Percentiles rank a stretch among this genome's conserved stretches.
Evolutionary conservation across 2,329 filamentous ascomycete species (phyloP).

Genomic region (Curvularia spicifera): DNA sequence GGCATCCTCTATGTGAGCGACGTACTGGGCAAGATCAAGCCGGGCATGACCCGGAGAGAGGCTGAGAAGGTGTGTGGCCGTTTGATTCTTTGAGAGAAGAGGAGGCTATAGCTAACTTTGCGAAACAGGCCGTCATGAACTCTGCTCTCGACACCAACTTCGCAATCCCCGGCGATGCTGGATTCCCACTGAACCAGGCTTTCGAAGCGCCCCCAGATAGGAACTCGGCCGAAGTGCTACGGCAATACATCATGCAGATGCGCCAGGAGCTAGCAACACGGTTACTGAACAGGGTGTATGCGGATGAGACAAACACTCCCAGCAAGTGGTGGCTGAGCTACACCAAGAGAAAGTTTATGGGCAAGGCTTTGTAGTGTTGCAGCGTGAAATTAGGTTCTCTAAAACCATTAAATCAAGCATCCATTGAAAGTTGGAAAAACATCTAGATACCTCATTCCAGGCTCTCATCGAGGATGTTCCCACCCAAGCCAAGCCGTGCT

Average conservation of each 20-base stretch:
- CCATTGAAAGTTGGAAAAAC: background rate
- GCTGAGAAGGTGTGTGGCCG: conserved; percentile 64
- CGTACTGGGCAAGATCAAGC: conserved; percentile 85
- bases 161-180: conserved; percentile 89
- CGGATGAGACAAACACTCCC: conserved; percentile 69
- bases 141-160: conserved; percentile 92
- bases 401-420: background rate
- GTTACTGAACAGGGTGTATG: conserved; percentile 85
- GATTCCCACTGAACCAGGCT: conserved; percentile 93
- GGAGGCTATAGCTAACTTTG: conserved; percentile 2
- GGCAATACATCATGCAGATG: conserved; percentile 90
- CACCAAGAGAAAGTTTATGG: conserved; percentile 99
- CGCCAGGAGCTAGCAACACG: conserved; percentile 87
- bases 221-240: conserved; percentile 85
- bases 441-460: background rate
- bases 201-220: conserved; percentile 88
- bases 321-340: conserved; percentile 97
- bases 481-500: background rate
- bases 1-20: conserved; percentile 95
- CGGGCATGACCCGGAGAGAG: conserved; percentile 68
- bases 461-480: background rate
- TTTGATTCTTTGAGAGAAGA: conserved; percentile 43
- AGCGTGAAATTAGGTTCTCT: background rate
- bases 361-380: conserved; percentile 65
- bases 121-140: conserved; percentile 77